Percentiles rank a stretch among this genome's conserved stretches.
These are phyloP conservation scores for Sungouiella blattae DNA, from an alignment of 805 yeast genomes.

Conservation along the genomic window DNA sequence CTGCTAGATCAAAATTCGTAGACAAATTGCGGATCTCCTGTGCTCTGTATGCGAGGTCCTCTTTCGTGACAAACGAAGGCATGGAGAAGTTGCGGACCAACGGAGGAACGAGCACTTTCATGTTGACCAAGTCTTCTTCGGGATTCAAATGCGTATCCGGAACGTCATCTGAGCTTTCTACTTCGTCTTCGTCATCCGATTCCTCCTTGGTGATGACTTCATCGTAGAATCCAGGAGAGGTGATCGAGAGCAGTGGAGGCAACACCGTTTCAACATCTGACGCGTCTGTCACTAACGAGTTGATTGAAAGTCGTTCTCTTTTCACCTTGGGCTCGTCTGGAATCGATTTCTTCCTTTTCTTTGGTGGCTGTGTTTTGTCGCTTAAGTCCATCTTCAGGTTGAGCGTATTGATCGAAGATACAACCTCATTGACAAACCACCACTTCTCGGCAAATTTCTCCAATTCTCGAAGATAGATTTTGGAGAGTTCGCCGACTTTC, in stretches of 20 bases:
- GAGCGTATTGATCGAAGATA: conserved; percentile 6
- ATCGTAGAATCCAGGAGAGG: conserved; percentile 18
- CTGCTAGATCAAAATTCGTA: not conserved
- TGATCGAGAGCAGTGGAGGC: conserved; percentile 12
- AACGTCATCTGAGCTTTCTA: not conserved
- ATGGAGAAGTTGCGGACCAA: not conserved
- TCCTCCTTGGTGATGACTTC: conserved; percentile 10
- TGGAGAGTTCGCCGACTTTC: conserved; percentile 2
- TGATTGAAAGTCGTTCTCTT: conserved; percentile 8
- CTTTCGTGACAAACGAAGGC: conserved; percentile 1
- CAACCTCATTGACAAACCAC: conserved; percentile 17
- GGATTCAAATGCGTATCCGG: not conserved
- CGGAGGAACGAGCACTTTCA: not conserved
- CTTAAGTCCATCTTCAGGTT: conserved; percentile 1
- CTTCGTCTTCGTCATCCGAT: conserved; percentile 6
- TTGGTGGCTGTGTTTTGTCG: conserved; percentile 1
- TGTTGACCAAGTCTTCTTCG: not conserved
- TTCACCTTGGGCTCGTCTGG: not conserved
- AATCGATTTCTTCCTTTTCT: not conserved
- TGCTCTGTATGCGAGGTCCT: conserved; percentile 5
- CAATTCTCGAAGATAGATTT: conserved; percentile 9
- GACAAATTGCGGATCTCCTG: conserved; percentile 1
- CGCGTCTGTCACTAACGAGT: conserved; percentile 8
- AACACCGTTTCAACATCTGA: conserved; percentile 13
- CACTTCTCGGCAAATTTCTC: conserved; percentile 9